Base-by-base conservation (phyloP, 2,329 filamentous ascomycete species). In the Aspergillus pseudoterreus region DNA sequence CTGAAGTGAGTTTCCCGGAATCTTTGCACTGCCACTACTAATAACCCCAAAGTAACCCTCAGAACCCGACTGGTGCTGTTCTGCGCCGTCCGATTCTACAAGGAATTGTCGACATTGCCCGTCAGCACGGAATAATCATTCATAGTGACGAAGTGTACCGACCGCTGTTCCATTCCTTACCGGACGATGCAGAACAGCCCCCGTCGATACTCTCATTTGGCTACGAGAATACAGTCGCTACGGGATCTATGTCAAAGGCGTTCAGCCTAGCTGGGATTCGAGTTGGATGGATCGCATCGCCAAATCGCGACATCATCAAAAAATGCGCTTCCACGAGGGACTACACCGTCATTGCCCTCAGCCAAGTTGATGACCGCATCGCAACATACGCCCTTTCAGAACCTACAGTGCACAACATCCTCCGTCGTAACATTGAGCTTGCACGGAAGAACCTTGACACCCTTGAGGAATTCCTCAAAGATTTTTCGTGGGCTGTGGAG, bases 101-200 rank as follows among this genome's bases (percentile, higher is more conserved):
- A 43, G 61, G 77, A 1, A 79, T 92, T 55, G 74, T 88, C 38
- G 75, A 80, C 4, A 71, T 91, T 45, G 87, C 88, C 3, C 73
- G 76, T 43, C 71, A 79, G 36, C 78, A 81, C 43, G 74, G 78
- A 51, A 83, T 94, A 51, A 82, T 81, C 50, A 74, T 95, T 50
- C 75, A 92, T 52, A 82, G 80, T 2, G 89, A 94, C 63, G 90
- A 95, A 71, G 90, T 92, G 21, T 95, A 92, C 68, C 79, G 86
- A 1, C 89, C 89, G 0, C 75, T 94, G 1, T 92, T 89, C 73
- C 87, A 92, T 67, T 78, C 79, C 49, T 78, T 78, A 6, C 22
- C 49, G 64, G 41, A 75, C 76, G 0, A 63, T 73, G 58, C 67
- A 8, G 75, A 76, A 19, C 75, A 77, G 48, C 85, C 80, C 2